These are phyloP conservation scores for Diutina pseudorugosa DNA, from an alignment of 1,139 yeast genomes.

Conservation along the genomic window DNA sequence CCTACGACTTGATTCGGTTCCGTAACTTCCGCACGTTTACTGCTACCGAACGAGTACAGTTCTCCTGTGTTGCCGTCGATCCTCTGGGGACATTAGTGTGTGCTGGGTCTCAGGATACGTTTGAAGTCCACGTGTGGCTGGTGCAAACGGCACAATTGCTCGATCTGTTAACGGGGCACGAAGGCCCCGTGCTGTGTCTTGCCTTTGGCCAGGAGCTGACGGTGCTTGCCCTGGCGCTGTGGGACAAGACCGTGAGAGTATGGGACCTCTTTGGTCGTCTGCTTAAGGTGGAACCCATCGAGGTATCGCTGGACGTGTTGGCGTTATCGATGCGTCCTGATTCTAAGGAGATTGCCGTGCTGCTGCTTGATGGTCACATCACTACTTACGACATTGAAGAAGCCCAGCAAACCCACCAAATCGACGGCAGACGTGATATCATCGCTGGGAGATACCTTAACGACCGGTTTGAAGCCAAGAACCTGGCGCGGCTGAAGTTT, in stretches of 20 bases:
- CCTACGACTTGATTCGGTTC: constrained; percentile 90
- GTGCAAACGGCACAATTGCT: constrained; percentile 90
- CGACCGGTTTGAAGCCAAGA: constrained; percentile 72
- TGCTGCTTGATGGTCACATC: constrained; percentile 83
- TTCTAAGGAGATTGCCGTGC: constrained; percentile 78
- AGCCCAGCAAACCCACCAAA: constrained; percentile 69
- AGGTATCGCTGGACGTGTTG: constrained; percentile 75
- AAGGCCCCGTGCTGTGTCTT: constrained; percentile 86
- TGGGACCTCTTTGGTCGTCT: constrained; percentile 89
- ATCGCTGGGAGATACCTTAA: constrained; percentile 75
- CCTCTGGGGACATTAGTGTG: constrained; percentile 96
- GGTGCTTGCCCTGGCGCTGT: constrained; percentile 79
- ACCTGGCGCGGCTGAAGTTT: constrained; percentile 72
- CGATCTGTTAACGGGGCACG: constrained; percentile 85
- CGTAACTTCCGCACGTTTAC: constrained; percentile 93
- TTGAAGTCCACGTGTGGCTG: constrained; percentile 91
- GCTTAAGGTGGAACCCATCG: constrained; percentile 83
- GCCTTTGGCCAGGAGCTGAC: constrained; percentile 77
- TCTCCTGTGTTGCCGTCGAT: constrained; percentile 83
- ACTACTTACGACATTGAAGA: constrained; percentile 73
- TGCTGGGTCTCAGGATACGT: constrained; percentile 87
- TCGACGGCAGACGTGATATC: constrained; percentile 82
- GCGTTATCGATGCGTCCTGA: constrained; percentile 83
- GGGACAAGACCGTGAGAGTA: constrained; percentile 90
- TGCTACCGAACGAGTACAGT: constrained; percentile 79